Percentiles rank a stretch among this genome's conserved stretches.
Conservation (phyloP, 805 yeast genomes). For the Citeromyces matritensis region DNA sequence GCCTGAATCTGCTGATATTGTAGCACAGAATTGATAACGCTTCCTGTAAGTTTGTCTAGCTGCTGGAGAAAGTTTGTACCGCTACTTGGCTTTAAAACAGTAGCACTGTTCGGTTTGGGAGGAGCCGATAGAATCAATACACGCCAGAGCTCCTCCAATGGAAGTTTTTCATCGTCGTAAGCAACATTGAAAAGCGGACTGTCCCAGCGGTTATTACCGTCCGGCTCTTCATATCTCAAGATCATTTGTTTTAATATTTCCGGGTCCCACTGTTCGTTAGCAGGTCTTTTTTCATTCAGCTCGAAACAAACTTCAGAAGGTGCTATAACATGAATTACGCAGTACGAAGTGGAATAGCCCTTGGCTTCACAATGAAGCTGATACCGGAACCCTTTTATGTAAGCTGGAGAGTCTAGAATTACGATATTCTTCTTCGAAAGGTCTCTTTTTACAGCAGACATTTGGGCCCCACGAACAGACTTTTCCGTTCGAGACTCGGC, state of each 20-base stretch:
- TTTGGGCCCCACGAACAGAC: conserved; percentile 67
- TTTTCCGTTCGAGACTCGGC: conserved; percentile 65
- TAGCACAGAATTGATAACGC: conserved; percentile 44
- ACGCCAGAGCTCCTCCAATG: conserved; percentile 55
- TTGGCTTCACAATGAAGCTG: conserved; percentile 92
- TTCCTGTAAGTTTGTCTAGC: conserved; percentile 57
- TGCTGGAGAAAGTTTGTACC: conserved; percentile 65
- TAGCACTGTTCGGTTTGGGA: conserved; percentile 73
- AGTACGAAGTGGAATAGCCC: conserved; percentile 64
- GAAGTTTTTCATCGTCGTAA: conserved; percentile 36
- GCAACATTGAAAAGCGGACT: conserved; percentile 72
- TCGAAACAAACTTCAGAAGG: conserved; percentile 45
- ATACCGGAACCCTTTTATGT: conserved; percentile 91
- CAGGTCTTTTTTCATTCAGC: conserved; percentile 33
- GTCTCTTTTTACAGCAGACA: conserved; percentile 80
- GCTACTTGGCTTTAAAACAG: conserved; percentile 67
- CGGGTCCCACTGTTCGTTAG: conserved; percentile 37
- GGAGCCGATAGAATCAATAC: conserved; percentile 44
- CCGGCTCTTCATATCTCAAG: conserved; percentile 91
- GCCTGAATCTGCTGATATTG: conserved; percentile 42
- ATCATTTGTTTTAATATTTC: conserved; percentile 47
- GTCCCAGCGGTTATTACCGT: conserved; percentile 80
- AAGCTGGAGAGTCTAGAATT: conserved; percentile 71
- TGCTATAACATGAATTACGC: conserved; percentile 67
- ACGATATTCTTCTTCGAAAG: conserved; percentile 57